These are phyloP conservation scores for Globisporangium orthogonon DNA, from an alignment of 352 stramenopile genomes.

Conservation along the genomic window DNA sequence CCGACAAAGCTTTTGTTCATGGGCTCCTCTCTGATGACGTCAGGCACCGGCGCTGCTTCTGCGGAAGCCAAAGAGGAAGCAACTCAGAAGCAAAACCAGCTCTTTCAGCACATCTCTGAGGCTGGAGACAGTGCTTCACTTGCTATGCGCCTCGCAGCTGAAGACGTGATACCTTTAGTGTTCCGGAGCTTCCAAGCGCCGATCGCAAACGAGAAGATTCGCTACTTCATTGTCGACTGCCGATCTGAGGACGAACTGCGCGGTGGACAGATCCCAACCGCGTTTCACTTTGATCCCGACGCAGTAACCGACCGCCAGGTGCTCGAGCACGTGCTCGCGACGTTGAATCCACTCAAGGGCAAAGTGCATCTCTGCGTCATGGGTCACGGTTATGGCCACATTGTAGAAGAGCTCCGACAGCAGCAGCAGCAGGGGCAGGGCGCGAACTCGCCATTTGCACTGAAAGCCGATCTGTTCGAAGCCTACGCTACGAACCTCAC, in stretches of 20 bases:
- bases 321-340: slow-evolving; percentile 62
- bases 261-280: slow-evolving; percentile 60
- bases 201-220: slow-evolving; percentile 29
- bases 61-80: slow-evolving; percentile 13
- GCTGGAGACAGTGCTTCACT: slow-evolving; percentile 39
- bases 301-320: slow-evolving; percentile 39
- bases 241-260: slow-evolving; percentile 33
- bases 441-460: slow-evolving; percentile 32
- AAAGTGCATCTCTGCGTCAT: slow-evolving; percentile 76
- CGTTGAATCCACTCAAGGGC: slow-evolving; percentile 51
- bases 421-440: slow-evolving; percentile 12
- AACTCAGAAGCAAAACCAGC: slow-evolving; percentile 26
- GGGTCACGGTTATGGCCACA: slow-evolving; percentile 66
- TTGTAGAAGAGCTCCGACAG: slow-evolving; percentile 53
- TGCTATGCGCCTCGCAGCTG: slow-evolving; percentile 46
- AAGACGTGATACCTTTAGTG: slow-evolving; percentile 59
- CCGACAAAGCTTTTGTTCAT: slow-evolving; percentile 52
- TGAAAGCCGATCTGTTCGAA: slow-evolving; percentile 56
- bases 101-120: slow-evolving; percentile 59
- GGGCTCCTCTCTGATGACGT: slow-evolving; percentile 19
- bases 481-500: slow-evolving; percentile 58
- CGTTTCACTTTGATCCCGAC: slow-evolving; percentile 73
- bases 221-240: slow-evolving; percentile 80
- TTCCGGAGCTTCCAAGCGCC: slow-evolving; percentile 64
- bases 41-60: background rate